A percentile compares a stretch with the other conserved stretches of the same genome.
These are phyloP conservation scores for Pilatotrama ljubarskyi DNA, from an alignment of 768 basidiomycete species.

Conservation along the genomic window DNA sequence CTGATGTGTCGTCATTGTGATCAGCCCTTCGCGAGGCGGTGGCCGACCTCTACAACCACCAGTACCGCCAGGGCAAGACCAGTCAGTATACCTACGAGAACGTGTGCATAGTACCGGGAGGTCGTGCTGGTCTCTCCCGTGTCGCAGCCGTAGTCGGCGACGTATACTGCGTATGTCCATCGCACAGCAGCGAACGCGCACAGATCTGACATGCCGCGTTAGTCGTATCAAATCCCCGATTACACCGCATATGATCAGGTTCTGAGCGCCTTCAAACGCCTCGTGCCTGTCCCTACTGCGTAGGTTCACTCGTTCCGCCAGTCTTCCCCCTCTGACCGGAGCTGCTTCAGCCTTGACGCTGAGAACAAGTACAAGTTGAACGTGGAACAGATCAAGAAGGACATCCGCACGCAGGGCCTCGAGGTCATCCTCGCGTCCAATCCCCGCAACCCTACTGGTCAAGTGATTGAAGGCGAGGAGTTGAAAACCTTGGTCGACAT, in stretches of 20 bases:
- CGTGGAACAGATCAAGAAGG: constrained; percentile 73
- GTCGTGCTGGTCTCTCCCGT: constrained; percentile 85
- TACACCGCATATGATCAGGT: constrained; percentile 90
- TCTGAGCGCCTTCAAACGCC: constrained; percentile 80
- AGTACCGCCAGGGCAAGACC: constrained; percentile 76
- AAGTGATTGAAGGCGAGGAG: constrained; percentile 78
- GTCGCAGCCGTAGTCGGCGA: constrained; percentile 91
- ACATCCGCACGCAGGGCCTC: constrained; percentile 81
- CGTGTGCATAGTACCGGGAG: constrained; percentile 93
- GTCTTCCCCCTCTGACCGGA: constrained; percentile 3
- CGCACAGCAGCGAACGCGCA: not conserved
- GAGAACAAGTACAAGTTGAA: constrained; percentile 67
- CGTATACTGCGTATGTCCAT: constrained; percentile 56
- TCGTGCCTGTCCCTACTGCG: constrained; percentile 90
- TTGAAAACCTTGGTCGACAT: constrained; percentile 77
- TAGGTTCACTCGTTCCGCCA: constrained; percentile 38
- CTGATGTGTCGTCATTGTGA: constrained; percentile 4
- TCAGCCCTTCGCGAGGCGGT: constrained; percentile 85
- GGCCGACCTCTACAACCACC: constrained; percentile 84
- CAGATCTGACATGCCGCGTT: constrained; percentile 11
- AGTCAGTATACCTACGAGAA: constrained; percentile 93
- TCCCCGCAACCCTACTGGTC: constrained; percentile 97
- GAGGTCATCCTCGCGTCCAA: constrained; percentile 88
- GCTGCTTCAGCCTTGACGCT: constrained; percentile 43
- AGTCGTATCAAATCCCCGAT: constrained; percentile 91